Base-by-base conservation (phyloP, 306 rosid species). In the Rosa lucieae region DNA sequence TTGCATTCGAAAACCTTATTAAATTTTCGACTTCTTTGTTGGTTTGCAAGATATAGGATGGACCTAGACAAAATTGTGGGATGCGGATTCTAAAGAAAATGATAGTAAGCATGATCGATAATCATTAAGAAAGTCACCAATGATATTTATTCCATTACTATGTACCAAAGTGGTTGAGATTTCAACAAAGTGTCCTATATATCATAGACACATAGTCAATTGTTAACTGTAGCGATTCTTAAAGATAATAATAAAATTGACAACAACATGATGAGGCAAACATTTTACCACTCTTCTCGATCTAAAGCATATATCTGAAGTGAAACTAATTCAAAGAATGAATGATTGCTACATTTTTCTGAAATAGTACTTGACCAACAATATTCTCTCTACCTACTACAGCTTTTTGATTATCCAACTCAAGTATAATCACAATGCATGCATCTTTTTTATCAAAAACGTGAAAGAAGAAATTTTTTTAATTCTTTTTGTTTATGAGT, bases 61-160 rank as follows among this genome's bases (percentile, higher is more conserved):
- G 26, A 37, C 23, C 47, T 37, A 37, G 47, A 66, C 13, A 43
- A 68, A 44, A 21, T 49, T 20, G 67, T 21, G 80, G 73, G 48
- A 18, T 20, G 73, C 29, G 77, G 79, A 82, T 79, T 74, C 52
- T 69, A 43, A 51, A 7, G 67, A 71, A 83, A 70, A 83, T 70
- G 17, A 69, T 70, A 23, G 11, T 37, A 21, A 29, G 47, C 56
- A 14, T 59, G 12, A n/a, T n/a, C n/a, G n/a, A 35, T 47, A 13
- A 70, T 20, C 8, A 13, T 56, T 10, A 73, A 29, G 58, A 78
- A 70, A 78, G 78, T 82, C 70, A 65, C 35, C 61, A 62, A 44
- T 32, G 4, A 5, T 35, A 35, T 77, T 66, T 35, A 51, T 79
- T 73, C 56, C 67, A 48, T 26, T 39, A 29, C 70, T 32, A 63